Evolutionary conservation across 1,139 yeast genomes (phyloP), one percentile per base, ranked within the genome.

Genomic region (Meyerozyma smithsonii): DNA sequence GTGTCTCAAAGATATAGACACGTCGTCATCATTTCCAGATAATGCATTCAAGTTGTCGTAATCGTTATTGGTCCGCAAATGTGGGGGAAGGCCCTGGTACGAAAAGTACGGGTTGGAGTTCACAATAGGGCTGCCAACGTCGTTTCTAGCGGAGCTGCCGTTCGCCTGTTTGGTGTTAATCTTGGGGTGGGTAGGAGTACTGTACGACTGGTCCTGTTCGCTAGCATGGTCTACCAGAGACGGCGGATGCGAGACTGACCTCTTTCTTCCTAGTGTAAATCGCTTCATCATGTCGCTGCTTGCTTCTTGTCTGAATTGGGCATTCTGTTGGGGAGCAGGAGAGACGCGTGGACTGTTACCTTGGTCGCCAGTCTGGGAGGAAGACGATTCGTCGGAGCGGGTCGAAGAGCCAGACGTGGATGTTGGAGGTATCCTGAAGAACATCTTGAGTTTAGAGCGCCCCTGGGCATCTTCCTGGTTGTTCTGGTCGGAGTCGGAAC

Each of bases 31-130:
- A 8, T 47, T 43, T 17, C 40, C 39, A 28, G 44, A 35, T 21
- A 34, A 32, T 12, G 42, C 44, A 25, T 39, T 38, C 40, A 50
- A 35, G 21, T 2, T 63, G 59, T 37, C 58, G 52, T 12, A 59
- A 52, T 34, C 42, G 41, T 23, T 45, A 42, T 41, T 38, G 21
- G 38, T 34, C 4, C 47, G 60, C 36, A 67, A 56, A 48, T 77
- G 81, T 4, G 77, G 78, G 4, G 81, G 81, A 8, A 72, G 54
- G 0, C 82, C 82, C 47, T 77, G 81, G 47, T 73, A 75, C 5
- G 72, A 73, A 54, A 77, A 77, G 52, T 73, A 72, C 38, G 73
- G 68, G 48, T 68, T 76, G 4, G 73, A 63, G 3, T 62, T 55
- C n/a, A 68, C 64, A 8, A 67, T 63, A 0, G 66, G 64, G 39